These are phyloP conservation scores for Austroboletus eburneus DNA, from an alignment of 768 basidiomycete species.

Conservation along the genomic window DNA sequence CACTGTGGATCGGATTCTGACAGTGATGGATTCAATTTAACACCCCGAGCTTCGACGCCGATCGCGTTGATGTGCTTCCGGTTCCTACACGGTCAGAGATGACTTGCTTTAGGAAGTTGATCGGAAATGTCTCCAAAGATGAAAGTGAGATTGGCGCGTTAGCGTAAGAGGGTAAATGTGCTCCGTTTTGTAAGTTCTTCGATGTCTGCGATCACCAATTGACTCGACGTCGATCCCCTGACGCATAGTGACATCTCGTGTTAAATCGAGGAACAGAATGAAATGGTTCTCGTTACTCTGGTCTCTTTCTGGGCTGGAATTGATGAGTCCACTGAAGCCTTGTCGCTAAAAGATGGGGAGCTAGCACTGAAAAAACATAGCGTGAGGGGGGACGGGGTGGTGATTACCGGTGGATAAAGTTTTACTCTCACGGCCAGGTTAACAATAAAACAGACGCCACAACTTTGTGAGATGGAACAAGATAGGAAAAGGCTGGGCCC, in stretches of 20 bases:
- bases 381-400: background rate
- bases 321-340: too few species aligned
- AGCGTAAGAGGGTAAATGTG: slow-evolving; percentile 4
- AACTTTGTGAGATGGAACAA: slow-evolving; percentile 9
- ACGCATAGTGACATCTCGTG: slow-evolving; percentile 1
- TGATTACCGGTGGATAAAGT: slow-evolving; percentile 18
- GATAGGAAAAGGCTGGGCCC: slow-evolving; percentile 2
- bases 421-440: slow-evolving; percentile 10
- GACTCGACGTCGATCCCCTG: slow-evolving; percentile 14
- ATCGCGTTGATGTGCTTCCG: slow-evolving; percentile 18
- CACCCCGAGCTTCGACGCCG: slow-evolving; percentile 20
- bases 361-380: background rate
- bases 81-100: slow-evolving; percentile 15
- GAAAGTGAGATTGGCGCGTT: slow-evolving; percentile 11
- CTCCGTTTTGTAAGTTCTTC: slow-evolving; percentile 1
- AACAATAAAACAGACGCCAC: slow-evolving; percentile 19
- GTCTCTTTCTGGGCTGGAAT: too few species aligned
- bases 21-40: slow-evolving; percentile 14
- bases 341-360: background rate
- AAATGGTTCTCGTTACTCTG: background rate
- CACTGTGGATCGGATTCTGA: slow-evolving; percentile 11
- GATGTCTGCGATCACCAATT: slow-evolving; percentile 4
- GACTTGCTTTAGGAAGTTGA: slow-evolving; percentile 19
- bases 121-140: slow-evolving; percentile 4
- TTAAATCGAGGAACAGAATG: slow-evolving; percentile 10